phyloP scores from a whole-genome alignment of 2,329 filamentous ascomycete species.

The Botryosphaeria dothidea region DNA sequence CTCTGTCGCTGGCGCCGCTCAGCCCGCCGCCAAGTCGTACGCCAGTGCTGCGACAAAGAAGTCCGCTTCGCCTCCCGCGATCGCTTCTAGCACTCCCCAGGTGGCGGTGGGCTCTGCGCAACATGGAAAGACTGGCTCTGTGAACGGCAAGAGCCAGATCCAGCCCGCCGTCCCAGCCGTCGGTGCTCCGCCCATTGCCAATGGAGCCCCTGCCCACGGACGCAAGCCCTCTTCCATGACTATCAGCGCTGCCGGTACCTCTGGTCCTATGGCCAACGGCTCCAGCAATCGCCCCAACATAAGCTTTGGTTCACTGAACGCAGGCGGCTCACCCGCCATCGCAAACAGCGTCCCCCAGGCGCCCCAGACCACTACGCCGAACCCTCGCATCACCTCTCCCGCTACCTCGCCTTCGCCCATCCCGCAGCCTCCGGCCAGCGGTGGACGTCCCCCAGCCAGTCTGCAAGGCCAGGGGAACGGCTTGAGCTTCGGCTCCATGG shows the following conservation, averaged over 20 bases:
- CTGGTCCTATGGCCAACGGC: constrained; percentile 75
- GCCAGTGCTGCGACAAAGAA: constrained; percentile 64
- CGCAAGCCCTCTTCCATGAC: constrained; percentile 89
- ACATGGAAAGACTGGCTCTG: constrained; percentile 45
- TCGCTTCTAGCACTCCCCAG: constrained; percentile 54
- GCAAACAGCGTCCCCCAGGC: constrained; percentile 69
- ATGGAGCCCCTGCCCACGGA: constrained; percentile 69
- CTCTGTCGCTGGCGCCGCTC: constrained; percentile 55
- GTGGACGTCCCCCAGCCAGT: constrained; percentile 76
- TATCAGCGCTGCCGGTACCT: constrained; percentile 81
- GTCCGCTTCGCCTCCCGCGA: constrained; percentile 48
- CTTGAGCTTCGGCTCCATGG: constrained; percentile 80
- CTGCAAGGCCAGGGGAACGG: constrained; percentile 70
- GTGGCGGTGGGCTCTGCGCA: constrained; percentile 55
- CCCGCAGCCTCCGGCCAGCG: constrained; percentile 82
- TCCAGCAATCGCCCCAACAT: constrained; percentile 64
- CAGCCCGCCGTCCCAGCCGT: constrained; percentile 66
- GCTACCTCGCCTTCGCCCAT: constrained; percentile 90
- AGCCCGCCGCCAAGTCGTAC: constrained; percentile 60
- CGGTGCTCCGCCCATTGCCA: constrained; percentile 61
- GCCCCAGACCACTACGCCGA: constrained; percentile 62
- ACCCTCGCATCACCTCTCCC: constrained; percentile 78
- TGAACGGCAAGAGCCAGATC: constrained; percentile 81
- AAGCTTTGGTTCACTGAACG: constrained; percentile 77
- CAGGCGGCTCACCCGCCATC: constrained; percentile 60